phyloP scores from a whole-genome alignment of 2,329 filamentous ascomycete genomes.

The Cephalotrichum gorgonifer region DNA sequence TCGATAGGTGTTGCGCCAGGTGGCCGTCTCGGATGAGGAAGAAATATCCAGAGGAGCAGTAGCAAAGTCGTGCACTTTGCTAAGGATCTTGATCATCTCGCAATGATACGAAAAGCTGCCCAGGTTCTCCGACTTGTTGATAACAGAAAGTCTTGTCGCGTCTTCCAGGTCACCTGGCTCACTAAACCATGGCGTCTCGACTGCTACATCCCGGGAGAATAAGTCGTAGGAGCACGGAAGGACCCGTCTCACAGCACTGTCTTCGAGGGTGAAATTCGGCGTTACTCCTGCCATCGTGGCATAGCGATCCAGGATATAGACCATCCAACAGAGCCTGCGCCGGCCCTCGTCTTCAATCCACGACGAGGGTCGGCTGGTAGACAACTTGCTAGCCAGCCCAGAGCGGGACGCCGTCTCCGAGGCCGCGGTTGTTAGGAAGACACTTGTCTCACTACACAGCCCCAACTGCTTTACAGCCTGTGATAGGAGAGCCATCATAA shows the following conservation, averaged over 20 bases:
- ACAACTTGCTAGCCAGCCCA: constrained; percentile 23
- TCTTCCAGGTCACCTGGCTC: background rate
- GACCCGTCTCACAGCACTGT: constrained; percentile 25
- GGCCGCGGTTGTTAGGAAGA: constrained; percentile 21
- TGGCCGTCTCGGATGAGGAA: constrained; percentile 24
- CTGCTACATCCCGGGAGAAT: constrained; percentile 31
- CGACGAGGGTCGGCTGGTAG: constrained; percentile 23
- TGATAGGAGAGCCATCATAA: constrained; percentile 25
- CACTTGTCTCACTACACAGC: constrained; percentile 26
- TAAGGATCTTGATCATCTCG: constrained; percentile 30
- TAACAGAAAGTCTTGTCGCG: constrained; percentile 9
- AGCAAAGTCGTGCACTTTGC: constrained; percentile 30
- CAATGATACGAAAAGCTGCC: constrained; percentile 35
- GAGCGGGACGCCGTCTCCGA: constrained; percentile 19
- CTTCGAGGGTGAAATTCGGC: constrained; percentile 30
- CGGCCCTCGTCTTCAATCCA: constrained; percentile 35
- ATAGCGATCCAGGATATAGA: constrained; percentile 32
- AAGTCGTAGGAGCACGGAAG: constrained; percentile 33
- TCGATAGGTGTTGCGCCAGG: constrained; percentile 29
- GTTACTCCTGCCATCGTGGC: constrained; percentile 26
- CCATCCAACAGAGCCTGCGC: constrained; percentile 31
- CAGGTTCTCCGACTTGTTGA: constrained; percentile 29
- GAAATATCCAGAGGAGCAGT: constrained; percentile 27
- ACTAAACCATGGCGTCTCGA: constrained; percentile 20
- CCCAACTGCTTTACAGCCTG: constrained; percentile 28